phyloP scores from a whole-genome alignment of 345 rosid genomes.

The Punica granatum region DNA sequence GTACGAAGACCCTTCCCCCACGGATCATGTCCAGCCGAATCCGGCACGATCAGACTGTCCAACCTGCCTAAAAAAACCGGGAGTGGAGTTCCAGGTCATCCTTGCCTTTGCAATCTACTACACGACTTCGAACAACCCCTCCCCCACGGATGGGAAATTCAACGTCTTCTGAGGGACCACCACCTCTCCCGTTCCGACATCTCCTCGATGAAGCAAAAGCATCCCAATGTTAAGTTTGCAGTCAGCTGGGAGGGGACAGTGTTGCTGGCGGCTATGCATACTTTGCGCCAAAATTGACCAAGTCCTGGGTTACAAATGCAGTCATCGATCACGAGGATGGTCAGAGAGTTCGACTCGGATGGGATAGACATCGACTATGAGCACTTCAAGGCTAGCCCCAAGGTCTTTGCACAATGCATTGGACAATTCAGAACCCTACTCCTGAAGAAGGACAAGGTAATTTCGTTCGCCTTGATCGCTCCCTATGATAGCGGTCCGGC shows the following conservation, averaged over 20 bases:
- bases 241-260: constrained; percentile 32
- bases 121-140: constrained; percentile 16
- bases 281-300: constrained; percentile 24
- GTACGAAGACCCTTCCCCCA: no score
- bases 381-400: constrained; percentile 28
- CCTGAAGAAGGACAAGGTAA: constrained; percentile 23
- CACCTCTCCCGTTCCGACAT: constrained; percentile 27
- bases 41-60: constrained; percentile 20
- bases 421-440: constrained; percentile 22
- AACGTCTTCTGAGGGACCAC: constrained; percentile 29
- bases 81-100: constrained; percentile 33
- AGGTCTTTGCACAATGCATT: constrained; percentile 29
- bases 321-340: constrained; percentile 30
- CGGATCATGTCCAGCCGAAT: no score
- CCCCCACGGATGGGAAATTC: constrained; percentile 34
- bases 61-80: constrained; percentile 27
- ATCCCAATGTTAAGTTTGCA: constrained; percentile 29
- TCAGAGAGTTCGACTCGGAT: constrained; percentile 24
- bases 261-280: constrained; percentile 10
- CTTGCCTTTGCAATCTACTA: constrained; percentile 36
- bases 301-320: constrained; percentile 34
- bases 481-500: constrained; percentile 30
- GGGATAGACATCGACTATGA: constrained; percentile 37
- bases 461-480: constrained; percentile 37
- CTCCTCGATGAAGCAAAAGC: constrained; percentile 20